Conservation (phyloP, 768 basidiomycete species). For the Leccinum ochraceum region DNA sequence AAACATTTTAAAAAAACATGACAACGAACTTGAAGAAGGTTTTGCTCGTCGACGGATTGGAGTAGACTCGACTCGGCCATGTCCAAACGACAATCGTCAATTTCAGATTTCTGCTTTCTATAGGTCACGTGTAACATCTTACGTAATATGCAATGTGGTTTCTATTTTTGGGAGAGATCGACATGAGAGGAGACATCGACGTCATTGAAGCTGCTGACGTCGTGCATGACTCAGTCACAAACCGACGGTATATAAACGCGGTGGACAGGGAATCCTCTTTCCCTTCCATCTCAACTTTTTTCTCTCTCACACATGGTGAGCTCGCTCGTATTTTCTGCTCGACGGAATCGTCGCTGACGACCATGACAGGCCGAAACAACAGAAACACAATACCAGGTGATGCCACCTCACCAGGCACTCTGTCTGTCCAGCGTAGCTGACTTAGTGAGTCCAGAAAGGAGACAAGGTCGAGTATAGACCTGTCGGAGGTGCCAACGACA, state of each 20-base stretch:
- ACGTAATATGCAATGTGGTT: background rate
- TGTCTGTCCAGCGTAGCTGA: background rate
- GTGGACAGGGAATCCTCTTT: background rate
- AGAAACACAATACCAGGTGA: constrained; percentile 29
- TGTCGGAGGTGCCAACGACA: constrained; percentile 41
- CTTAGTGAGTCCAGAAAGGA: constrained; percentile 28
- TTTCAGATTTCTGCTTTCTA: background rate
- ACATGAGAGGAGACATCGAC: constrained; percentile 16
- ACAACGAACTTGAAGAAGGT: constrained; percentile 24
- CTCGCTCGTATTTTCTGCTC: background rate
- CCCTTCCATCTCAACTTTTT: background rate
- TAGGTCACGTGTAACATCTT: constrained; percentile 8
- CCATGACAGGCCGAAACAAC: constrained; percentile 17
- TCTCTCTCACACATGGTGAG: constrained; percentile 14
- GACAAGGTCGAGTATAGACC: constrained; percentile 47
- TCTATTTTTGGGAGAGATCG: constrained; percentile 7
- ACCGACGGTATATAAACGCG: constrained; percentile 14
- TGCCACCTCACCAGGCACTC: too few species aligned
- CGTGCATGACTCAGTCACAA: constrained; percentile 15
- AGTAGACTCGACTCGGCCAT: constrained; percentile 31
- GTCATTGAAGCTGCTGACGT: constrained; percentile 21
- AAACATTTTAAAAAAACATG: background rate
- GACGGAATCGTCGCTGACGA: constrained; percentile 6
- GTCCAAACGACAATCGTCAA: background rate
- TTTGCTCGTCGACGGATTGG: constrained; percentile 23